A percentile compares a stretch with the other conserved stretches of the same genome.
Conservation (phyloP, 2,329 filamentous ascomycete species). For the Colletotrichum lindemuthianum region DNA sequence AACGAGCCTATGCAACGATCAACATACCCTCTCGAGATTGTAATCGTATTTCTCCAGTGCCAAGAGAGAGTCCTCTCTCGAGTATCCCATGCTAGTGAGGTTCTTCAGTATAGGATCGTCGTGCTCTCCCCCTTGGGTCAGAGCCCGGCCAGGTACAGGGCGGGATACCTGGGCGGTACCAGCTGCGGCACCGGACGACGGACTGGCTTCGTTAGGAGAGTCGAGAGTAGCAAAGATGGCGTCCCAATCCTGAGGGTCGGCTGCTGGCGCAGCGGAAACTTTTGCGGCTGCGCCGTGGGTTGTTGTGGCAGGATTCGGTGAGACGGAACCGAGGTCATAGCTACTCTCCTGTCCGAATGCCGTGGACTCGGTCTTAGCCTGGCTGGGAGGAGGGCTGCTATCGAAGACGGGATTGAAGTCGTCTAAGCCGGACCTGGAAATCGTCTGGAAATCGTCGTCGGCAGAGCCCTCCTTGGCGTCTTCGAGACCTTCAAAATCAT, state of each 20-base stretch:
- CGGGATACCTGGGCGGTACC: conserved; percentile 37
- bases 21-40: conserved; percentile 88
- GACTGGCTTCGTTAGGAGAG: conserved; percentile 51
- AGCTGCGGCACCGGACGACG: conserved; percentile 32
- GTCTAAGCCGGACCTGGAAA: conserved; percentile 75
- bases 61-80: conserved; percentile 75
- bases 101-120: conserved; percentile 94
- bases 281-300: conserved; percentile 50
- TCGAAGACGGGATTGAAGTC: conserved; percentile 88
- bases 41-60: conserved; percentile 97
- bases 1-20: conserved; percentile 4
- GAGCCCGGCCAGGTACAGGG: conserved; percentile 66
- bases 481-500: conserved; percentile 83
- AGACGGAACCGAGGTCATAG: conserved; percentile 66
- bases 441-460: conserved; percentile 82
- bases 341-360: conserved; percentile 65
- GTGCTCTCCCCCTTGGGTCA: conserved; percentile 79
- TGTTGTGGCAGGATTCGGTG: conserved; percentile 45
- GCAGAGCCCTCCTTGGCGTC: conserved; percentile 84
- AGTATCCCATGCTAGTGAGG: conserved; percentile 89
- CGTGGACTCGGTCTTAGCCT: conserved; percentile 63
- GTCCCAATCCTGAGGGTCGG: conserved; percentile 85
- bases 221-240: conserved; percentile 89
- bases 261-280: conserved; percentile 43
- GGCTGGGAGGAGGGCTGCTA: conserved; percentile 68